These are phyloP conservation scores for Aspergillus sp. DNA, from an alignment of 2,329 filamentous ascomycete genomes.

Conservation along the genomic window DNA sequence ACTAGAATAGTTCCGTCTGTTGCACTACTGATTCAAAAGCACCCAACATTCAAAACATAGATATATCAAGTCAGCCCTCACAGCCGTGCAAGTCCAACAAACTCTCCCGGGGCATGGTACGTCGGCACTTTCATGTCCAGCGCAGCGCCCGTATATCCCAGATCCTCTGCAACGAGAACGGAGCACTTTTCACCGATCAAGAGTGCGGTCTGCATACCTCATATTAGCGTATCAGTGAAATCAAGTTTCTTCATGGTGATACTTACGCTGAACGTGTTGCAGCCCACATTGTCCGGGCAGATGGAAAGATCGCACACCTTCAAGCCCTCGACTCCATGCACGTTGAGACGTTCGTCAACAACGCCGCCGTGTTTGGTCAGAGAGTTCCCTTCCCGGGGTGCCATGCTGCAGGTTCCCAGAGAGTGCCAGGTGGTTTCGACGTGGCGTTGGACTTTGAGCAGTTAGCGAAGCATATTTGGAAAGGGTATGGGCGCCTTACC, in stretches of 20 bases:
- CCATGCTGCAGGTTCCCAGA: constrained; percentile 72
- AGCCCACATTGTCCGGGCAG: constrained; percentile 76
- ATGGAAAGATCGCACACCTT: constrained; percentile 76
- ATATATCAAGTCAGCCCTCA: background rate
- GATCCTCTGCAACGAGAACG: constrained; percentile 67
- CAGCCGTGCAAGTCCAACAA: constrained; percentile 31
- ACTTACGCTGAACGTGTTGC: constrained; percentile 56
- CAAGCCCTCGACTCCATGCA: constrained; percentile 72
- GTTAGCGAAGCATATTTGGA: too few species aligned
- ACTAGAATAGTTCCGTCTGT: too few species aligned
- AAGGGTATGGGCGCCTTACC: background rate
- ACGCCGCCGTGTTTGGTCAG: constrained; percentile 75
- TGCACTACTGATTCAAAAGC: too few species aligned
- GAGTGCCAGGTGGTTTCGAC: constrained; percentile 75
- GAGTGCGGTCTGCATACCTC: constrained; percentile 59
- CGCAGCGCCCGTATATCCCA: constrained; percentile 70
- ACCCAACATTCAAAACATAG: too few species aligned
- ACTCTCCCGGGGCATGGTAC: constrained; percentile 54
- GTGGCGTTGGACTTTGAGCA: constrained; percentile 59
- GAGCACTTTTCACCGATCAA: constrained; percentile 75
- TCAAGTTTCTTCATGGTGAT: too few species aligned
- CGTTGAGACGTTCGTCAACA: constrained; percentile 72
- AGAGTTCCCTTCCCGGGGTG: constrained; percentile 70
- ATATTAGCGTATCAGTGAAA: constrained; percentile 3
- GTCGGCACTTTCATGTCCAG: constrained; percentile 74